These are phyloP conservation scores for Phialophora chinensis DNA, from an alignment of 2,329 filamentous ascomycete genomes.

Conservation along the genomic window DNA sequence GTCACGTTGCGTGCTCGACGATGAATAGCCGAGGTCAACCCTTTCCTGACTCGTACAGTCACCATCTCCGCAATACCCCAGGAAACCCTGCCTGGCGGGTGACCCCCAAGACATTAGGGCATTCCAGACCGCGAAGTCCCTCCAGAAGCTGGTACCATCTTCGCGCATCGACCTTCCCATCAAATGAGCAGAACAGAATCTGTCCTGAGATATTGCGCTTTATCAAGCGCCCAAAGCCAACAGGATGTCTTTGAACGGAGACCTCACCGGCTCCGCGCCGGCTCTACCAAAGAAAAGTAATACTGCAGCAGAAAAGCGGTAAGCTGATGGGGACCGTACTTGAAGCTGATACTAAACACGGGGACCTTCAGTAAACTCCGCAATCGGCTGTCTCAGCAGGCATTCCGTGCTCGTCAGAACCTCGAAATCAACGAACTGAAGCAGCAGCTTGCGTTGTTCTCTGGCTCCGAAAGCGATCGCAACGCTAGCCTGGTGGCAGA, in stretches of 20 bases:
- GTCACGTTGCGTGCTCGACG: neutral
- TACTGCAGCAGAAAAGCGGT: slow-evolving; percentile 23
- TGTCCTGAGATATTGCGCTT: neutral
- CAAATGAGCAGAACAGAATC: neutral
- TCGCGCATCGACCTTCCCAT: neutral
- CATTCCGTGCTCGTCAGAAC: slow-evolving; percentile 30
- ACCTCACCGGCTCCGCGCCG: neutral
- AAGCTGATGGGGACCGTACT: neutral
- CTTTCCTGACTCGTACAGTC: neutral
- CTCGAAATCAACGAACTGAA: slow-evolving; percentile 27
- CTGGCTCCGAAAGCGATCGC: slow-evolving; percentile 27
- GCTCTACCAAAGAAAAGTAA: slow-evolving; percentile 3
- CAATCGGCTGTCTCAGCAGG: slow-evolving; percentile 33
- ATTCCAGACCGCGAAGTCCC: neutral
- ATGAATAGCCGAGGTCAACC: neutral
- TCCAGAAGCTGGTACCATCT: neutral
- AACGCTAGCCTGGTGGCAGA: slow-evolving; percentile 20
- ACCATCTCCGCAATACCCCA: neutral
- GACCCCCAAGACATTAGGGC: neutral
- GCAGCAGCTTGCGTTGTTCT: slow-evolving; percentile 25
- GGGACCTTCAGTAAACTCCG: slow-evolving; percentile 23
- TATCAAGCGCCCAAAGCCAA: neutral
- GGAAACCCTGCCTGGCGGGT: neutral
- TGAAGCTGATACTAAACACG: neutral
- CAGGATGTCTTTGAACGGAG: neutral